Evolutionary conservation across 139 green algal genomes (phyloP).

Genomic region (Spirogloea muscicola): DNA sequence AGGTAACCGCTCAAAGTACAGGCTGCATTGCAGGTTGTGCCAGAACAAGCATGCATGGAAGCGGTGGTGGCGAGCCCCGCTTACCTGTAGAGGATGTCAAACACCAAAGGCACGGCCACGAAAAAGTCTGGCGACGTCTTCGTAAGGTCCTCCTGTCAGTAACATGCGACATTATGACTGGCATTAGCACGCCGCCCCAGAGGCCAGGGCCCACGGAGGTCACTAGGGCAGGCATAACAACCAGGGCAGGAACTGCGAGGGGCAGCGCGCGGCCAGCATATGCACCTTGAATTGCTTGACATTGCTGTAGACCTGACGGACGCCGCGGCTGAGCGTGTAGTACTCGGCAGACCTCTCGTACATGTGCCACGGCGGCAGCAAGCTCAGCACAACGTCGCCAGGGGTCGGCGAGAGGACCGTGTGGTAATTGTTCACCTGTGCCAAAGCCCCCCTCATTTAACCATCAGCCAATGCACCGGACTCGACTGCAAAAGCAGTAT

Average conservation of each 20-base stretch:
- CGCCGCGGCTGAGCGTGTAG: slow-evolving; percentile 60
- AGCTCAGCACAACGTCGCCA: slow-evolving; percentile 58
- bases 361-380: slow-evolving; percentile 95
- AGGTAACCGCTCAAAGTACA: too few relatives aligned
- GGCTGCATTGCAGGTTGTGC: too few relatives aligned
- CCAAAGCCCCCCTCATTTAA: background rate
- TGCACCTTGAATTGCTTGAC: slow-evolving; percentile 67
- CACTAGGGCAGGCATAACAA: too few relatives aligned
- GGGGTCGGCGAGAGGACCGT: background rate
- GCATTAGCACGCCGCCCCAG: too few relatives aligned
- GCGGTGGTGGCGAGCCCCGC: too few relatives aligned
- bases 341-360: slow-evolving; percentile 74
- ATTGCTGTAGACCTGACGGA: slow-evolving; percentile 68
- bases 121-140: slow-evolving; percentile 72
- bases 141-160: slow-evolving; percentile 65
- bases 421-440: slow-evolving; percentile 23
- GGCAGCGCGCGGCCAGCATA: too few relatives aligned
- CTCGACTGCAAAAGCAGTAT: background rate
- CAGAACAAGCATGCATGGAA: too few relatives aligned
- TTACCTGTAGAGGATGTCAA: slow-evolving; percentile 78
- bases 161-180: background rate
- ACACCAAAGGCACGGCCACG: slow-evolving; percentile 86
- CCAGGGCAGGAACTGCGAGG: background rate
- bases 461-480: background rate
- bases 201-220: too few relatives aligned